phyloP scores from a whole-genome alignment of 441 rosid genomes.

The Adansonia rubrostipa region DNA sequence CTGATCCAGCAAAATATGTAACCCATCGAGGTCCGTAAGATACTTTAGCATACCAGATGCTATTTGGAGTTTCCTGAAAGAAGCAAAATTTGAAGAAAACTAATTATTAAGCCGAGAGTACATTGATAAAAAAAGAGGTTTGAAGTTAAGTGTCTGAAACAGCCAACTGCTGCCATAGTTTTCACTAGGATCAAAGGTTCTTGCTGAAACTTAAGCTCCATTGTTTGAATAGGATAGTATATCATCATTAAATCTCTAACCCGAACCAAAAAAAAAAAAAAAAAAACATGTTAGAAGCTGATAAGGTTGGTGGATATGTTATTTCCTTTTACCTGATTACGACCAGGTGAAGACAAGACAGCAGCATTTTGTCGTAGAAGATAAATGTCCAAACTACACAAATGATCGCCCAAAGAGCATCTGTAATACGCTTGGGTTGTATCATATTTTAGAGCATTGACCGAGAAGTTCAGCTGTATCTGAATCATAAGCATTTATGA shows the following conservation, averaged over 20 bases:
- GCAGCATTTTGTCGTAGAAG: conserved; percentile 37
- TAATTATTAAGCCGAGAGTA: background rate
- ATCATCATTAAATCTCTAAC: background rate
- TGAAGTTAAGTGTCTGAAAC: background rate
- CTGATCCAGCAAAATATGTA: conserved; percentile 52
- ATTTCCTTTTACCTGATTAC: conserved; percentile 39
- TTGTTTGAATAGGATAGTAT: background rate
- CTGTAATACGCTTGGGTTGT: conserved; percentile 48
- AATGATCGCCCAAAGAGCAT: conserved; percentile 37
- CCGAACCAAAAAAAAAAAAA: background rate
- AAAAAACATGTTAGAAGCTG: background rate
- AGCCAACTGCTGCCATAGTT: background rate
- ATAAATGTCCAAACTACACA: conserved; percentile 42
- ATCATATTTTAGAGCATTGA: conserved; percentile 46
- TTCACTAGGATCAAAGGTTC: background rate
- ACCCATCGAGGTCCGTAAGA: conserved; percentile 66
- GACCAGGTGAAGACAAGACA: conserved; percentile 52
- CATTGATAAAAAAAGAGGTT: too few relatives aligned
- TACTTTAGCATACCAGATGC: conserved; percentile 47
- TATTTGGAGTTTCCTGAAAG: conserved; percentile 43
- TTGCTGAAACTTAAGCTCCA: background rate
- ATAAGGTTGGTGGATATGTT: background rate
- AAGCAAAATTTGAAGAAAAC: background rate
- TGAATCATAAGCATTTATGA: conserved; percentile 29
- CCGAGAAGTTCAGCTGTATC: conserved; percentile 51